Percentiles rank a stretch among this genome's conserved stretches.
Conservation (phyloP, 176 grass and related monocot species). For the Panicum miliaceum region DNA sequence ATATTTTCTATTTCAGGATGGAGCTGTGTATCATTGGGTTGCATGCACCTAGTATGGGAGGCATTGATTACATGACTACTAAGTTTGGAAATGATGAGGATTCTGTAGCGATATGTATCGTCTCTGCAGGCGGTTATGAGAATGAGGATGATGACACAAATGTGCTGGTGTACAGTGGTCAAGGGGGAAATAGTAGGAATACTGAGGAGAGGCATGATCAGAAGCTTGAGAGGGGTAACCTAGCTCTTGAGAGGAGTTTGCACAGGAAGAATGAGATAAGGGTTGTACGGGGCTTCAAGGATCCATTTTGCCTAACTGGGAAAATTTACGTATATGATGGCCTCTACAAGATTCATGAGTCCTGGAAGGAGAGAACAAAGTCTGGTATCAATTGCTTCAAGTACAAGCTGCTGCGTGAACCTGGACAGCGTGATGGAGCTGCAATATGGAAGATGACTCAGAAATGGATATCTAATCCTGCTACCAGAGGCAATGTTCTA, state of each 20-base stretch:
- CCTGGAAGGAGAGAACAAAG: conserved; percentile 65
- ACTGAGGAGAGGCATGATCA: conserved; percentile 64
- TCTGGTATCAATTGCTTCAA: conserved; percentile 70
- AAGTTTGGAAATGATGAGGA: conserved; percentile 58
- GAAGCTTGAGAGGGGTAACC: conserved; percentile 78
- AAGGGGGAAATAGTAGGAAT: conserved; percentile 67
- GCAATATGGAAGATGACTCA: conserved; percentile 64
- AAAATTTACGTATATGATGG: conserved; percentile 90
- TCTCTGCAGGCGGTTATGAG: conserved; percentile 76
- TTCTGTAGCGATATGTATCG: conserved; percentile 64
- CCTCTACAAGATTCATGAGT: conserved; percentile 75
- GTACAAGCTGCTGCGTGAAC: conserved; percentile 67
- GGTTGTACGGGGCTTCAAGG: conserved; percentile 74
- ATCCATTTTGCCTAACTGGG: conserved; percentile 43
- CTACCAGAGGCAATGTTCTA: conserved; percentile 63
- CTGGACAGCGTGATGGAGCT: conserved; percentile 63
- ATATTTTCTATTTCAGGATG: conserved; percentile 93
- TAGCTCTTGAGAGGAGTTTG: conserved; percentile 76
- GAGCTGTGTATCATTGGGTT: conserved; percentile 75
- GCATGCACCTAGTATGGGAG: conserved; percentile 64
- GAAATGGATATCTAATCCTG: conserved; percentile 64
- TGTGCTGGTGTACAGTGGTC: conserved; percentile 75
- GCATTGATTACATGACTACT: conserved; percentile 74
- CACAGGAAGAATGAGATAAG: conserved; percentile 72
- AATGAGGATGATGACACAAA: conserved; percentile 69